These are phyloP conservation scores for Pichia phayaonensis DNA, from an alignment of 805 yeast genomes.

Conservation along the genomic window DNA sequence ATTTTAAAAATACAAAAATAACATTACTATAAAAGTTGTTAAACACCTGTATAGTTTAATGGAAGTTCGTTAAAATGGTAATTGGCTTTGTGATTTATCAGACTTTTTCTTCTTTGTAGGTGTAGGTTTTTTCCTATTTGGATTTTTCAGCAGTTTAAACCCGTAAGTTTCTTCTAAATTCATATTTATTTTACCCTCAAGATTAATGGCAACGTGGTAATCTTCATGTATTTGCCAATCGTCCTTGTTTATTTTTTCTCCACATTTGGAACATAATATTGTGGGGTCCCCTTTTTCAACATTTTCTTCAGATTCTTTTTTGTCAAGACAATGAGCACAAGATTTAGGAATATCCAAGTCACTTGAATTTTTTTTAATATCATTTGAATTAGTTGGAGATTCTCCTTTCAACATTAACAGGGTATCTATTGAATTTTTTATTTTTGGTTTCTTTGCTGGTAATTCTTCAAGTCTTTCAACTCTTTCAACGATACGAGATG, in stretches of 20 bases:
- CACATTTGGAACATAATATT: conserved; percentile 15
- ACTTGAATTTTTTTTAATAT: background rate
- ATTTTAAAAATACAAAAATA: background rate
- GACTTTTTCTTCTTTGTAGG: background rate
- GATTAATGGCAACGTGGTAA: conserved; percentile 22
- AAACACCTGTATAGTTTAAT: background rate
- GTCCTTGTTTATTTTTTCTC: background rate
- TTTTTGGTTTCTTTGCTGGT: background rate
- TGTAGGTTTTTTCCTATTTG: background rate
- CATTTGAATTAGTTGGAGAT: background rate
- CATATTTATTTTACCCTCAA: conserved; percentile 17
- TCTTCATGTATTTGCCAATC: conserved; percentile 21
- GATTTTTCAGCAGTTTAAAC: background rate
- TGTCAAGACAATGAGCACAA: background rate
- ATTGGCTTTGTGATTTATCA: conserved; percentile 5
- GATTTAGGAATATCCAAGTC: background rate
- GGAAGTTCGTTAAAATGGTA: conserved; percentile 6
- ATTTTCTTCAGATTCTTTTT: background rate
- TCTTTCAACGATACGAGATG: background rate
- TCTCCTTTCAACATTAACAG: background rate
- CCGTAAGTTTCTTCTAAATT: conserved; percentile 3
- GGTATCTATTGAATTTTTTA: background rate
- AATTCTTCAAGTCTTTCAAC: background rate
- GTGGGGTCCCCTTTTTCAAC: background rate
- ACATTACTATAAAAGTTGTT: background rate